phyloP scores from a whole-genome alignment of 2,329 filamentous ascomycete species.

The Botryotinia convoluta region DNA sequence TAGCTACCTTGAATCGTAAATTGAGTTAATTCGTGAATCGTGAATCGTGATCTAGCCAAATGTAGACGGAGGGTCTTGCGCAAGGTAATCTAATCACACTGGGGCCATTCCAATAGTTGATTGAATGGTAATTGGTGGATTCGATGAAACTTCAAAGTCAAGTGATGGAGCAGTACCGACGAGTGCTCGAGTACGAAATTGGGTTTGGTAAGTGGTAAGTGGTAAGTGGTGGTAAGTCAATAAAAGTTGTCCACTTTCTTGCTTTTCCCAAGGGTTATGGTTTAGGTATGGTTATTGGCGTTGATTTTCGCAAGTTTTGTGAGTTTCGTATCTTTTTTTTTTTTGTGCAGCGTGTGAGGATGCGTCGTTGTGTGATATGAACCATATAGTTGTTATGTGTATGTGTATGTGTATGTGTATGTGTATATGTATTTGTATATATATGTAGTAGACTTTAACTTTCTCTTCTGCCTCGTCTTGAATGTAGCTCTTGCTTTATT shows the following conservation, averaged over 20 bases:
- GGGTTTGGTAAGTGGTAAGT: background rate
- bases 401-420: too few relatives aligned
- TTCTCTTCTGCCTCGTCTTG: background rate
- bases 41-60: background rate
- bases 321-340: background rate
- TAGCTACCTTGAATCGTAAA: background rate
- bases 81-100: background rate
- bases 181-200: background rate
- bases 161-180: background rate
- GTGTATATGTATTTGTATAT: background rate
- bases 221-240: background rate
- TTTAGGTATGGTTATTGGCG: background rate
- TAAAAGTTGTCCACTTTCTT: background rate
- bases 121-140: slow-evolving; percentile 2
- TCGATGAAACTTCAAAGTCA: slow-evolving; percentile 5
- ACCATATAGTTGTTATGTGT: background rate
- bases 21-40: background rate
- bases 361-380: background rate
- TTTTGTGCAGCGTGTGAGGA: background rate
- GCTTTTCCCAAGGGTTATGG: background rate
- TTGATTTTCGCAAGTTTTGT: background rate
- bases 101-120: background rate
- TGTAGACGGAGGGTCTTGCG: background rate
- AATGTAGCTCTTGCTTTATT: background rate
- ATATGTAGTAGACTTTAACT: background rate